Evolutionary conservation across 164 flowering plant species (phyloP).

Genomic region (Houttuynia cordata): DNA sequence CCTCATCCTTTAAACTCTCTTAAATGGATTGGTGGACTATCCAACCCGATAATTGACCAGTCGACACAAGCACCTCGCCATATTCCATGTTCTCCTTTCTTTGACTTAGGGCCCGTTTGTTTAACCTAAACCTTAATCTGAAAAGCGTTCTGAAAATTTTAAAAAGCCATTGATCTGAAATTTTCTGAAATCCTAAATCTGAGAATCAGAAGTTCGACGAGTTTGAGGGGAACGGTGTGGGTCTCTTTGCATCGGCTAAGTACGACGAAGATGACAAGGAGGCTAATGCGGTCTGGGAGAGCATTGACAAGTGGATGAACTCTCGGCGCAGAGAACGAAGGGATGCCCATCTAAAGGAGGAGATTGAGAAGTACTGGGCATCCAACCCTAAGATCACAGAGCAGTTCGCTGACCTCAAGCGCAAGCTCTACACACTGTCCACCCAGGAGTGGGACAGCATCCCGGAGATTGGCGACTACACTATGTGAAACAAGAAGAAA

Average conservation of each 20-base stretch:
- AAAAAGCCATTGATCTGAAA: too few species aligned
- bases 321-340: constrained; percentile 82
- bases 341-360: constrained; percentile 83
- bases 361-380: constrained; percentile 93
- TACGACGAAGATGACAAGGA: constrained; percentile 95
- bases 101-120: too few species aligned
- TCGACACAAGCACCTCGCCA: too few species aligned
- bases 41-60: too few species aligned
- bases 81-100: too few species aligned
- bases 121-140: too few species aligned
- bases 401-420: constrained; percentile 89
- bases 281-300: constrained; percentile 93
- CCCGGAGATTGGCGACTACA: constrained; percentile 88
- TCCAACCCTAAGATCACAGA: too few species aligned
- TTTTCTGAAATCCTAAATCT: too few species aligned
- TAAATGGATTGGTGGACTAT: too few species aligned
- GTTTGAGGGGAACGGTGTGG: constrained; percentile 95
- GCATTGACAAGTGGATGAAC: constrained; percentile 84
- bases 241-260: constrained; percentile 80
- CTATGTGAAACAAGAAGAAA: constrained; percentile 80
- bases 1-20: too few species aligned
- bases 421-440: constrained; percentile 55
- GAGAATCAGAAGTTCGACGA: constrained; percentile 98
- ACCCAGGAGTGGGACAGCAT: constrained; percentile 81
- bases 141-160: too few species aligned